Percentiles rank a stretch among this genome's conserved stretches.
These are phyloP conservation scores for Cucurbita maxima DNA, from an alignment of 306 rosid species.

Conservation along the genomic window DNA sequence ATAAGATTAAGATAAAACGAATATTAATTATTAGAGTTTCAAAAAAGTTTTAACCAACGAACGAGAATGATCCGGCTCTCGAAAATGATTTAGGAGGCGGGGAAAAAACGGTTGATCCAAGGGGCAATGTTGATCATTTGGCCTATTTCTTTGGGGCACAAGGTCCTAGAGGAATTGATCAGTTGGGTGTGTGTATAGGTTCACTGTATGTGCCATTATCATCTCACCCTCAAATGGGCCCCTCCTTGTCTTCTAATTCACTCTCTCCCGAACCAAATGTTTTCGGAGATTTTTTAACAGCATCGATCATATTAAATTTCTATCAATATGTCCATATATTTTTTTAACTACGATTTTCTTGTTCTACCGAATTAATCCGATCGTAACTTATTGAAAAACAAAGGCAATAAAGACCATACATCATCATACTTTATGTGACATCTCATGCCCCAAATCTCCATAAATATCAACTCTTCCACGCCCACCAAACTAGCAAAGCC, in stretches of 20 bases:
- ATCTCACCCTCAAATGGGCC: neutral
- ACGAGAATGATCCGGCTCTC: neutral
- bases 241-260: neutral
- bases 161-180: neutral
- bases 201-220: neutral
- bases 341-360: too few relatives aligned
- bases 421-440: neutral
- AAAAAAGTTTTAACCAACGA: too few relatives aligned
- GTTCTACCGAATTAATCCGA: too few relatives aligned
- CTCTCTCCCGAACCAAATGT: too few relatives aligned
- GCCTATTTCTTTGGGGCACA: neutral
- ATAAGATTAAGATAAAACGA: too few relatives aligned
- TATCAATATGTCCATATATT: too few relatives aligned
- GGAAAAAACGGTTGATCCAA: neutral
- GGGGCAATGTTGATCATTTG: neutral
- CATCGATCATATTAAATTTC: too few relatives aligned
- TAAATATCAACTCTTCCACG: conserved; percentile 33
- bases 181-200: neutral
- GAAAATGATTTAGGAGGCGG: too few relatives aligned
- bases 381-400: neutral
- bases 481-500: conserved; percentile 47
- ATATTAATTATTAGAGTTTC: too few relatives aligned
- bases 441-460: conserved; percentile 56
- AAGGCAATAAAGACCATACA: neutral
- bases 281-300: neutral